A percentile compares a stretch with the other conserved stretches of the same genome.
phyloP scores from a whole-genome alignment of 176 grass and related monocot species.

The Eleusine indica region DNA sequence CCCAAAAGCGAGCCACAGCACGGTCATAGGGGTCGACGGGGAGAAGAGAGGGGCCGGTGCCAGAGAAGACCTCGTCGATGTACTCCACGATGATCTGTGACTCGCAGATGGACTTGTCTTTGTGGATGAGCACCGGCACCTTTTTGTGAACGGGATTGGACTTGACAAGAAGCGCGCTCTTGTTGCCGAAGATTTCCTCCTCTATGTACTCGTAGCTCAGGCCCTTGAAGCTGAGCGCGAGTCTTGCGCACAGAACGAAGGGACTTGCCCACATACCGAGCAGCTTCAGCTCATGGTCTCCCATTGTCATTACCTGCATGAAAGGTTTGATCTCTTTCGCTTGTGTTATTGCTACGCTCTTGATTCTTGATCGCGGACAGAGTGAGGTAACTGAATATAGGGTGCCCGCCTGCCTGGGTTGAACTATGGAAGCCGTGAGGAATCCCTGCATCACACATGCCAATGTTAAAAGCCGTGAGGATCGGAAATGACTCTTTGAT shows the following conservation, averaged over 20 bases:
- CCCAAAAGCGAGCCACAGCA: slow-evolving; percentile 51
- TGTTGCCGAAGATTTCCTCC: slow-evolving; percentile 17
- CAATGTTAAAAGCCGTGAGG: too few species aligned
- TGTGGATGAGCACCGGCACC: slow-evolving; percentile 50
- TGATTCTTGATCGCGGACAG: too few species aligned
- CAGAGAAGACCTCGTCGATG: slow-evolving; percentile 46
- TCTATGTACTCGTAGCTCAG: neutral
- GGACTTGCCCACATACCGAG: slow-evolving; percentile 36
- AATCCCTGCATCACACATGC: neutral
- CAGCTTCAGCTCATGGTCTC: slow-evolving; percentile 43
- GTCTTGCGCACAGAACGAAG: slow-evolving; percentile 27
- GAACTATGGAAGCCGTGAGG: too few species aligned
- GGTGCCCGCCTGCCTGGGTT: too few species aligned
- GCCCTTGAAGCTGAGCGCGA: slow-evolving; percentile 34
- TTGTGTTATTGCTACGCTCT: neutral
- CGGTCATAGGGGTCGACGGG: slow-evolving; percentile 39
- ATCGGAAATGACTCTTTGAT: too few species aligned
- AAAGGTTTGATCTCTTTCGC: neutral
- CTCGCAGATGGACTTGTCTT: slow-evolving; percentile 28
- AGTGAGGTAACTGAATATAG: neutral
- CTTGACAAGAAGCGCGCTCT: slow-evolving; percentile 43
- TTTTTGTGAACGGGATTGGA: slow-evolving; percentile 47
- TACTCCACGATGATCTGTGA: slow-evolving; percentile 52
- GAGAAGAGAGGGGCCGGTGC: slow-evolving; percentile 27
- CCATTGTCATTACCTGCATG: neutral